A percentile compares a stretch with the other conserved stretches of the same genome.
Conservation (phyloP, 2,329 filamentous ascomycete species). For the Ophiostoma novo-ulmi region DNA sequence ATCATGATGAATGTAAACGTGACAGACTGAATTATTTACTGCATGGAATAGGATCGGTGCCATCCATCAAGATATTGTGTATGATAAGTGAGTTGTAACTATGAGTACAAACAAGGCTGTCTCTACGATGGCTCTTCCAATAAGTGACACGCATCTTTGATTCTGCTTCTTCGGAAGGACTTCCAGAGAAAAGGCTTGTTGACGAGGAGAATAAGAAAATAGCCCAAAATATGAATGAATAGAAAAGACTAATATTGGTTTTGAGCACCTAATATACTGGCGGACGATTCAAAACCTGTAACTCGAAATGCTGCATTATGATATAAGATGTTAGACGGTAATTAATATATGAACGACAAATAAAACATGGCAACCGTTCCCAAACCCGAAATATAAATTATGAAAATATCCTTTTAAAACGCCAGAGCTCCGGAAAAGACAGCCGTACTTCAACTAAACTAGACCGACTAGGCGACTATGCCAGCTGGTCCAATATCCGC, state of each 20-base stretch:
- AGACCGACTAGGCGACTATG: background rate
- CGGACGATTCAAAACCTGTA: background rate
- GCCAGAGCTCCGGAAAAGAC: background rate
- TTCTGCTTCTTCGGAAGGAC: too few relatives aligned
- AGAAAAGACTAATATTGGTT: too few relatives aligned
- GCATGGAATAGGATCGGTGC: background rate
- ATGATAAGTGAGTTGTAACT: background rate
- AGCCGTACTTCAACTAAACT: background rate
- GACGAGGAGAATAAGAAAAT: background rate
- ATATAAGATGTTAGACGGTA: background rate
- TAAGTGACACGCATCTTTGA: background rate
- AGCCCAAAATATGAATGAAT: too few relatives aligned
- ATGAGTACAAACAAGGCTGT: background rate
- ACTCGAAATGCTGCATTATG: conserved; percentile 3
- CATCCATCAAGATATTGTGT: background rate
- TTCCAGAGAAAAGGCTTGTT: too few relatives aligned
- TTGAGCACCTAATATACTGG: too few relatives aligned
- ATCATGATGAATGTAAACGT: background rate
- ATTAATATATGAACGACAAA: background rate
- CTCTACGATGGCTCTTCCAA: background rate
- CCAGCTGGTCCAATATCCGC: conserved; percentile 71
- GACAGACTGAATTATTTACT: background rate
- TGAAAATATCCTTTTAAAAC: conserved; percentile 1
- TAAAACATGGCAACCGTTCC: background rate
- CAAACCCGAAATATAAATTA: background rate